A percentile compares a stretch with the other conserved stretches of the same genome.
These are phyloP conservation scores for Sporothrix schenckii DNA, from an alignment of 2,329 filamentous ascomycete species.

Conservation along the genomic window DNA sequence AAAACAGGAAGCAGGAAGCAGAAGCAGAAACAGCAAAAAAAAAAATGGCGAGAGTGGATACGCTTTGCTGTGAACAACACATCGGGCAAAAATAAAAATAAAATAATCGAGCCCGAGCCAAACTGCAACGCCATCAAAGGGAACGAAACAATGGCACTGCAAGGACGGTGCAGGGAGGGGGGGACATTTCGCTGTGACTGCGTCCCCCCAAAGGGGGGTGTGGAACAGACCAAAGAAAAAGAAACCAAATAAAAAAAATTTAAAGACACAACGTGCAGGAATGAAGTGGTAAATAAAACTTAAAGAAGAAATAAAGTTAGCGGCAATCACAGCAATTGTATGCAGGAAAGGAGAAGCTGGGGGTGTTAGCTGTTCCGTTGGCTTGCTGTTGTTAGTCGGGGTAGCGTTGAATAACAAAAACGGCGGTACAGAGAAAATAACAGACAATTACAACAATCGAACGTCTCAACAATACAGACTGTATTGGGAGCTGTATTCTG, in stretches of 20 bases:
- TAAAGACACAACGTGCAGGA: background rate
- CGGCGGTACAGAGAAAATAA: background rate
- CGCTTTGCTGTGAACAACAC: slow-evolving; percentile 27
- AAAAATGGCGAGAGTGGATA: slow-evolving; percentile 21
- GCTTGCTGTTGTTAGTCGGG: background rate
- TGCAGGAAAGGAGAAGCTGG: slow-evolving; percentile 23
- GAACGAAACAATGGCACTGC: background rate
- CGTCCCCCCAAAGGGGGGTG: slow-evolving; percentile 12
- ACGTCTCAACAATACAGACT: background rate
- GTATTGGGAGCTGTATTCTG: slow-evolving; percentile 23
- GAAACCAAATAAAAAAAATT: too few relatives aligned
- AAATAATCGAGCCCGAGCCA: slow-evolving; percentile 27
- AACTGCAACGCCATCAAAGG: slow-evolving; percentile 22
- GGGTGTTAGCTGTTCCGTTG: background rate
- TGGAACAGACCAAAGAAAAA: slow-evolving; percentile 5
- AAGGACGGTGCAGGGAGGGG: slow-evolving; percentile 7
- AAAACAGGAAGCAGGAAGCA: slow-evolving; percentile 11
- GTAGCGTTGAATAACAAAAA: background rate
- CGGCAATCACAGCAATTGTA: background rate
- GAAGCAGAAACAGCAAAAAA: slow-evolving; percentile 5
- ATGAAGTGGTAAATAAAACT: slow-evolving; percentile 6
- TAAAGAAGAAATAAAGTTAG: background rate
- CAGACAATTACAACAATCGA: background rate
- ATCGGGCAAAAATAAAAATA: slow-evolving; percentile 27
- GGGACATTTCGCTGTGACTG: slow-evolving; percentile 13